Base-by-base conservation (phyloP, 345 rosid species). In the Microthlaspi erraticum region DNA sequence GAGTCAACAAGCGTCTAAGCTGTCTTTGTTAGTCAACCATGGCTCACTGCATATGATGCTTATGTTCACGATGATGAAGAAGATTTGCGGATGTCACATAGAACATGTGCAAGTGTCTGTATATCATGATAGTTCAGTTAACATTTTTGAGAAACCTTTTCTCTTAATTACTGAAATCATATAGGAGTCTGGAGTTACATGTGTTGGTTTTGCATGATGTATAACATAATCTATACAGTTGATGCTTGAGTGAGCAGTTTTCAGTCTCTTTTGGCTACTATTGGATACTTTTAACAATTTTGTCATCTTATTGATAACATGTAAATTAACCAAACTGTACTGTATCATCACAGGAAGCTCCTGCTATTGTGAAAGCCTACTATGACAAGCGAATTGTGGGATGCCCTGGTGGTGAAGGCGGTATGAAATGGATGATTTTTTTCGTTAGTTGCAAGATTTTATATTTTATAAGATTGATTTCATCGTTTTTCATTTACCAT, bases 341-440 rank as follows among this genome's bases (percentile, higher is more conserved):
- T 36, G 32, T 7, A 19, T 41, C 61, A 31, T 44, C 10, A 42
- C 32, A 86, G 88, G 84, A 81, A 78, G 70, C 77, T 36, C 88
- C 87, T 3, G 87, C 86, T 46, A 46, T 86, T 32, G 75, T 86
- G 8, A 80, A 83, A 68, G 84, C 88, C 16, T 77, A 78, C 64
- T 78, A 74, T 20, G 87, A 83, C 72, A 84, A 77, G 82, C 80
- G 88, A 75, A 81, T 86, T 69, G 84, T 83, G 52, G 88, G 91
- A 67, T 81, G 88, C 46, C 88, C 91, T 39, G 91, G 91, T 43
- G 88, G 79, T 57, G 86, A 82, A 76, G 91, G 84, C 74, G 88
- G 91, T 78, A n/a, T 18, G 38, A 43, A 39, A 4, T 17, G 5
- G 0, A 14, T 7, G 19, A 39, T 16, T 18, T 54, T 53, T n/a